These are phyloP conservation scores for Phalaenopsis equestris DNA, from an alignment of 106 monocot species.

Conservation along the genomic window DNA sequence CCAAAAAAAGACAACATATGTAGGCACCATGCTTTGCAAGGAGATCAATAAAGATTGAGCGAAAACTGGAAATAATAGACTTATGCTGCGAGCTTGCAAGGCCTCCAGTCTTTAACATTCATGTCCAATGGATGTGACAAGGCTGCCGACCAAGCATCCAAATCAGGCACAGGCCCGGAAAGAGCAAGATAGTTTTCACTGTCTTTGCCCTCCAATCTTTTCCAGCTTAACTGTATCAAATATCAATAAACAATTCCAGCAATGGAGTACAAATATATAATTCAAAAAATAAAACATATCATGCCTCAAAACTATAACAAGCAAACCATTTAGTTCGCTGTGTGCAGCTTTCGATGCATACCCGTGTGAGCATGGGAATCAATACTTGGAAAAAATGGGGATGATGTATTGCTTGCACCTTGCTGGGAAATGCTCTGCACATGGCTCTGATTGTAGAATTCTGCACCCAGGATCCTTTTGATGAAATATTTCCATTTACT, in stretches of 20 bases:
- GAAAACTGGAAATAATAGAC: not conserved
- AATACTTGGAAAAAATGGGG: no score
- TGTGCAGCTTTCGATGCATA: no score
- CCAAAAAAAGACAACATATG: no score
- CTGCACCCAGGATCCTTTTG: slow-evolving; percentile 39
- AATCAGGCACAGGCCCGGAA: slow-evolving; percentile 66
- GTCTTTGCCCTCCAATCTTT: slow-evolving; percentile 40
- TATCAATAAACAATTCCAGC: not conserved
- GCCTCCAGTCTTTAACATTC: slow-evolving; percentile 57
- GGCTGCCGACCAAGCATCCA: slow-evolving; percentile 56
- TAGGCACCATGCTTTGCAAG: no score
- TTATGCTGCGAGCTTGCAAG: slow-evolving; percentile 28
- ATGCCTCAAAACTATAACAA: not conserved
- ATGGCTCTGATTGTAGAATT: slow-evolving; percentile 67
- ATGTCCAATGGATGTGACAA: slow-evolving; percentile 47
- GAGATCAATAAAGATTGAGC: not conserved
- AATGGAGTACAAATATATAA: not conserved
- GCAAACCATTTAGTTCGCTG: not conserved
- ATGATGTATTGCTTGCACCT: slow-evolving; percentile 21
- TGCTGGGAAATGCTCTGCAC: slow-evolving; percentile 45
- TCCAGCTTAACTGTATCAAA: slow-evolving; percentile 70
- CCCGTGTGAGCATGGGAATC: no score
- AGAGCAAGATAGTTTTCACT: slow-evolving; percentile 85
- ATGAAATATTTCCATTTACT: slow-evolving; percentile 10
- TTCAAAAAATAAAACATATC: not conserved